phyloP scores from a whole-genome alignment of 2,329 filamentous ascomycete species.

The Graphiopsis chlorocephala region DNA sequence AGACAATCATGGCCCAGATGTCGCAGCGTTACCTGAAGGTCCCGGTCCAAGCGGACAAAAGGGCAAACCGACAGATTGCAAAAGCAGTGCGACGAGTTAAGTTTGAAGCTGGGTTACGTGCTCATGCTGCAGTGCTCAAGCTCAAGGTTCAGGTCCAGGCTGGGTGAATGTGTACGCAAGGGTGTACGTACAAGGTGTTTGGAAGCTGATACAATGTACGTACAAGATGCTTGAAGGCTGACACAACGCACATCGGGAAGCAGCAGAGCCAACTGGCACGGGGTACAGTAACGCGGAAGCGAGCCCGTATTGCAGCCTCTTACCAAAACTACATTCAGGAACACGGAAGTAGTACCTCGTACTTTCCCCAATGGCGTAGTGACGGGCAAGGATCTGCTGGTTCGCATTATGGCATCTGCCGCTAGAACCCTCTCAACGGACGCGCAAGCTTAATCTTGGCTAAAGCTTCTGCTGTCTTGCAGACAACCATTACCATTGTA shows the following conservation, averaged over 20 bases:
- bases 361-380: neutral
- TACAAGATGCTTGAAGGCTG: neutral
- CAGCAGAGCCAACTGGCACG: neutral
- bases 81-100: neutral
- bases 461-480: neutral
- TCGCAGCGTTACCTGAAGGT: neutral
- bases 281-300: neutral
- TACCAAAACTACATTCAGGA: neutral
- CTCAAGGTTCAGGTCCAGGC: neutral
- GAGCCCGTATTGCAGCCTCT: neutral
- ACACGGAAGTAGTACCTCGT: neutral
- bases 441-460: conserved; percentile 4
- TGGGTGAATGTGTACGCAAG: neutral
- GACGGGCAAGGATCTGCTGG: conserved; percentile 2
- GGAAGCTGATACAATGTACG: neutral
- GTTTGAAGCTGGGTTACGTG: conserved; percentile 3
- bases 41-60: neutral
- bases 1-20: neutral
- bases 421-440: neutral
- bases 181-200: neutral
- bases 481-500: neutral
- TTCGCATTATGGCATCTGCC: neutral
- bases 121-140: neutral
- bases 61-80: neutral
- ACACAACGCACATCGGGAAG: neutral